Percentiles rank a stretch among this genome's conserved stretches.
These are phyloP conservation scores for Azolla pinnata DNA, from an alignment of 75 land plant genomes.

Conservation along the genomic window DNA sequence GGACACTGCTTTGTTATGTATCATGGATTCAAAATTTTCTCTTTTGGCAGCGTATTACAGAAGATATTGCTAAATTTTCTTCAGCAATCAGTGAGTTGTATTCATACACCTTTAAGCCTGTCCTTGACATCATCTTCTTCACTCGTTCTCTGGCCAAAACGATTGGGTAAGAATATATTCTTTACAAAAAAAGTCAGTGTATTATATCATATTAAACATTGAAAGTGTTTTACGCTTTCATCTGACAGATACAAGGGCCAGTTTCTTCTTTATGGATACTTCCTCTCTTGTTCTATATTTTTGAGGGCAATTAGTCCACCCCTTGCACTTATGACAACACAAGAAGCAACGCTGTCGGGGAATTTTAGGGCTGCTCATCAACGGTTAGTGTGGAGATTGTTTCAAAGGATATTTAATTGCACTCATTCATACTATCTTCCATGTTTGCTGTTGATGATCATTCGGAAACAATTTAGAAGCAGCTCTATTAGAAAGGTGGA, in stretches of 20 bases:
- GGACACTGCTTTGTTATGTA: too few species aligned
- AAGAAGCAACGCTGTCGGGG: constrained; percentile 35
- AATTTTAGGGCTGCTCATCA: constrained; percentile 40
- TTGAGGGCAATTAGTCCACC: constrained; percentile 39
- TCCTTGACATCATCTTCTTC: constrained; percentile 31
- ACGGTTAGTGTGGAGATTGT: too few species aligned
- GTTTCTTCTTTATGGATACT: constrained; percentile 27
- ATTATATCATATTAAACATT: not conserved
- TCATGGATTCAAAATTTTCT: too few species aligned
- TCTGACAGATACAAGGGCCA: constrained; percentile 38
- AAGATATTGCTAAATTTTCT: constrained; percentile 34
- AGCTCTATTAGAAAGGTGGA: too few species aligned
- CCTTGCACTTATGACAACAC: constrained; percentile 32
- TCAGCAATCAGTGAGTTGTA: constrained; percentile 37
- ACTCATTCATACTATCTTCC: too few species aligned
- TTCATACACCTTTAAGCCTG: constrained; percentile 39
- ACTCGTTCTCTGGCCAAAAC: constrained; percentile 32
- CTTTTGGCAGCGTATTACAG: constrained; percentile 30
- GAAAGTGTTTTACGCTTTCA: not conserved
- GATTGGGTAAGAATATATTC: constrained; percentile 24
- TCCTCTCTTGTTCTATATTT: constrained; percentile 24
- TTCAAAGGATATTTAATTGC: too few species aligned
- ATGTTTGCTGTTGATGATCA: too few species aligned
- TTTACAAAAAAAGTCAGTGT: constrained; percentile 2
- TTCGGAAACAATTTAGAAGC: too few species aligned